These are phyloP conservation scores for Penicillium desertorum DNA, from an alignment of 495 filamentous ascomycete genomes.

Conservation along the genomic window DNA sequence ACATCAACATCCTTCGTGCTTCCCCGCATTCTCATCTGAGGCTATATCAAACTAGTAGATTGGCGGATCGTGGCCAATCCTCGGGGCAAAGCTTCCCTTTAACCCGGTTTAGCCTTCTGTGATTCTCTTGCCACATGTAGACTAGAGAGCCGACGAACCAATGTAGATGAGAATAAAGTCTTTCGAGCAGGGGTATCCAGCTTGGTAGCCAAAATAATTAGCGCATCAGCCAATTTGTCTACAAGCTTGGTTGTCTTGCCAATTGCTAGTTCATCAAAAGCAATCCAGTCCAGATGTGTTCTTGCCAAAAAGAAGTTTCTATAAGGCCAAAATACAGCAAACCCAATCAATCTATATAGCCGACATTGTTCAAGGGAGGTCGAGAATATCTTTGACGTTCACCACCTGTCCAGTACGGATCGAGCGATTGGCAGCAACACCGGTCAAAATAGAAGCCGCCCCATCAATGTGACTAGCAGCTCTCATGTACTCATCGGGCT, in stretches of 20 bases:
- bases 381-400: slow-evolving; percentile 1
- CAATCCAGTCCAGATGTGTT: not conserved
- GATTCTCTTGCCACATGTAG: not conserved
- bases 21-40: not conserved
- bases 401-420: slow-evolving; percentile 49
- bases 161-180: too few relatives aligned
- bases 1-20: not conserved
- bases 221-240: not conserved
- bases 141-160: not conserved
- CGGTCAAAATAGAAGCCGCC: slow-evolving; percentile 55
- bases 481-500: slow-evolving; percentile 23
- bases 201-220: too few relatives aligned
- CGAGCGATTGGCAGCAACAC: slow-evolving; percentile 57
- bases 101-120: not conserved
- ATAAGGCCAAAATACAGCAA: not conserved
- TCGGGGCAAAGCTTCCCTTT: not conserved
- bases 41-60: not conserved
- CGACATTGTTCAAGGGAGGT: not conserved
- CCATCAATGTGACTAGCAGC: slow-evolving; percentile 52
- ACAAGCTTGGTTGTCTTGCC: not conserved
- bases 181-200: too few relatives aligned
- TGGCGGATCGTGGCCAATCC: too few relatives aligned
- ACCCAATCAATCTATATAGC: not conserved
- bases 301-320: not conserved
- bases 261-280: not conserved